Base-by-base conservation (phyloP, 495 filamentous ascomycete species). In the Neurospora sp. region DNA sequence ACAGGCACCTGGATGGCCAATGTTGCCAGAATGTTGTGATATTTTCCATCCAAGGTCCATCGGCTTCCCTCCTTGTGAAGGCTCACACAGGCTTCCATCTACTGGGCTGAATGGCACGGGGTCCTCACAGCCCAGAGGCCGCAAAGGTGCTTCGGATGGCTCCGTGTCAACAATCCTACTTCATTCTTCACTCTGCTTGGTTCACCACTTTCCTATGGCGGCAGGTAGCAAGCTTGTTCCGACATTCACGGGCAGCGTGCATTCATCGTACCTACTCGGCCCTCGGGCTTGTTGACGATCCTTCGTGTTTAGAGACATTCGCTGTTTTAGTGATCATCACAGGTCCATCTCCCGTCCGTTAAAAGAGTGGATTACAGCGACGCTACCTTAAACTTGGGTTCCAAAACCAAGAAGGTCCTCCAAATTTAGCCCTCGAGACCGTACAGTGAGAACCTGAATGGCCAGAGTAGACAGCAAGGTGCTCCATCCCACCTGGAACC, bases 1-100 rank as follows among this genome's bases (percentile, higher is more conserved):
- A 35, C 54, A 31, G 54, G 54, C 54, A 62, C 20, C 11, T 18
- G 72, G 6, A 23, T 44, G 9, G 72, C 39, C 14, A 37, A 78
- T 80, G 77, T 78, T 79, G 77, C 76, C 27, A 81, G 79, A 80
- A 80, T 81, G 78, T 77, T 78, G 79, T 75, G 73, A 80, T 81
- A 78, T 81, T 77, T 70, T 71, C 69, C 42, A 72, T 60, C 12
- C 20, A 46, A 69, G 44, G 27, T 23, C 71, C 42, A 72, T 35
- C 70, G 40, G 70, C 70, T 49, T 49, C 40, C 42, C 70, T 66
- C 54, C 23, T 35, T 4, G 12, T 0, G 12, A 35, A 27, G 49
- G 5, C 3, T 62, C 54, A 62, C 54, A 62, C 54, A 62, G 54
- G 54, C 54, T 62, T 16, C 54, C 12, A 31, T 31, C 12, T 27